Percentiles rank a stretch among this genome's conserved stretches.
Conservation (phyloP, 2,329 filamentous ascomycete genomes). For the Hypoxylon sp. region DNA sequence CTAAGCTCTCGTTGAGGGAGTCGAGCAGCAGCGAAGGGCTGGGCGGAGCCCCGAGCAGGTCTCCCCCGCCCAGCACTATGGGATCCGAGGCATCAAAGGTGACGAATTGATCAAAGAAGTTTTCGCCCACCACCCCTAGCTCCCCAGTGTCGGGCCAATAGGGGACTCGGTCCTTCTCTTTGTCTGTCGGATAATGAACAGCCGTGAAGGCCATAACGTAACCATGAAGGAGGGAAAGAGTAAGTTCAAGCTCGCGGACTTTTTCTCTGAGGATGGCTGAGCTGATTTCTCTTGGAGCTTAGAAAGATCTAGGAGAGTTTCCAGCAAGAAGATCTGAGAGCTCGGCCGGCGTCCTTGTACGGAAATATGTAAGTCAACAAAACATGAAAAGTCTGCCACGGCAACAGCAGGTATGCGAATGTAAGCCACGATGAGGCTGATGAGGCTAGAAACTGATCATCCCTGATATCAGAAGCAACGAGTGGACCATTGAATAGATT, state of each 20-base stretch:
- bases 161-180: constrained; percentile 48
- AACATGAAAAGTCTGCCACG: constrained; percentile 49
- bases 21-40: constrained; percentile 52
- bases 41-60: constrained; percentile 48
- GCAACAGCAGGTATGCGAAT: constrained; percentile 50
- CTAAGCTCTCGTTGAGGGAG: constrained; percentile 42
- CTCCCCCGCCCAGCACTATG: constrained; percentile 34
- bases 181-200: constrained; percentile 49
- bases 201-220: constrained; percentile 51
- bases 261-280: constrained; percentile 30
- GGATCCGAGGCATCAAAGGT: constrained; percentile 51
- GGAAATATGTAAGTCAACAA: constrained; percentile 50
- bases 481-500: constrained; percentile 41
- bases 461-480: constrained; percentile 45
- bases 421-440: constrained; percentile 49
- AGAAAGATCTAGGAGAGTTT: constrained; percentile 30
- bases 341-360: constrained; percentile 44
- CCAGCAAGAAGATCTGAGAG: constrained; percentile 36
- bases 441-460: constrained; percentile 46
- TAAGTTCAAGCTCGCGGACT: constrained; percentile 36
- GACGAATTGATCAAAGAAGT: constrained; percentile 53
- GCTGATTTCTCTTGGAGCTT: constrained; percentile 36
- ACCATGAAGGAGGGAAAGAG: constrained; percentile 22
- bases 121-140: constrained; percentile 46
- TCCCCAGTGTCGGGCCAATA: constrained; percentile 51